Evolutionary conservation across 148 eudicot species (phyloP).

Genomic region (Rhododendron mucronatum): DNA sequence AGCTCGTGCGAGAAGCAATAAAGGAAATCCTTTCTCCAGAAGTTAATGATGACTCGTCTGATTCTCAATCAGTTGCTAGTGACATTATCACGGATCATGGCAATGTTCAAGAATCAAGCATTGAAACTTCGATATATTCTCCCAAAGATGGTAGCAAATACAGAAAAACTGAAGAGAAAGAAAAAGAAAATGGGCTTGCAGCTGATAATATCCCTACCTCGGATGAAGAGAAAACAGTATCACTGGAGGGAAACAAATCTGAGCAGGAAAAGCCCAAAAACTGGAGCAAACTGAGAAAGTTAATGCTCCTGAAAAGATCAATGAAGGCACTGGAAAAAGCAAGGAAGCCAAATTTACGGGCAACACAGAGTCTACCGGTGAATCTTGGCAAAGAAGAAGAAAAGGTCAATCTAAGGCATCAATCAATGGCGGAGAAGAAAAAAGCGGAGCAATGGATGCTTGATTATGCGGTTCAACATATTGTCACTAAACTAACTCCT

Average conservation of each 20-base stretch:
- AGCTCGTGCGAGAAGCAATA: conserved; percentile 66
- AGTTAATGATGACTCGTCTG: conserved; percentile 44
- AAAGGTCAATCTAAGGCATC: conserved; percentile 36
- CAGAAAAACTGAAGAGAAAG: neutral
- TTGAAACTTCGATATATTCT: neutral
- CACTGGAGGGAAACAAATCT: conserved; percentile 7
- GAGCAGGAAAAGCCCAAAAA: conserved; percentile 26
- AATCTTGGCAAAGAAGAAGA: conserved; percentile 27
- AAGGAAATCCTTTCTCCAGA: conserved; percentile 59
- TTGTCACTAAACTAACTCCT: conserved; percentile 47
- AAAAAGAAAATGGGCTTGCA: conserved; percentile 11
- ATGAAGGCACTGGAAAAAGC: conserved; percentile 69
- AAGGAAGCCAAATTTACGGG: conserved; percentile 33
- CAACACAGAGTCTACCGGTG: conserved; percentile 15
- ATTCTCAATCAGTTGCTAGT: conserved; percentile 37
- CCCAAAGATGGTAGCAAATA: neutral
- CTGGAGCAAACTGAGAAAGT: conserved; percentile 58
- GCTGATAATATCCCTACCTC: conserved; percentile 2
- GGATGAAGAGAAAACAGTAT: conserved; percentile 16
- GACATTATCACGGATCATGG: conserved; percentile 27
- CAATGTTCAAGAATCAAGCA: conserved; percentile 11
- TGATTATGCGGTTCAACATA: conserved; percentile 78
- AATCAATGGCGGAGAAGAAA: conserved; percentile 42
- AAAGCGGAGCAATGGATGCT: conserved; percentile 87
- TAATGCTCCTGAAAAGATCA: conserved; percentile 59